Evolutionary conservation across 2,329 filamentous ascomycete species (phyloP).

Genomic region (Scedosporium boydii): DNA sequence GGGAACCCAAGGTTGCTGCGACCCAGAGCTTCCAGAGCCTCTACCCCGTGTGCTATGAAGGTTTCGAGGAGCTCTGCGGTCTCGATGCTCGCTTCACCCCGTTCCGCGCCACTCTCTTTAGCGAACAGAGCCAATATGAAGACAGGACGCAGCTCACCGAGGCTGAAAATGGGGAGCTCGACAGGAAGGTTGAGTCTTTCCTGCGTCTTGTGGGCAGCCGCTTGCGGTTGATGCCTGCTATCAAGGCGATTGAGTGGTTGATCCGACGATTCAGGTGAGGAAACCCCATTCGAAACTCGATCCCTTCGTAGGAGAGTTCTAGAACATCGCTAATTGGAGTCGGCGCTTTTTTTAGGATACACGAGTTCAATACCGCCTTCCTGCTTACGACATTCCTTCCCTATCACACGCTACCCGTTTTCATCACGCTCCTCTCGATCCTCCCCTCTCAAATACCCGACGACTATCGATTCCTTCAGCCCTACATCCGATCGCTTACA

Average conservation of each 20-base stretch:
- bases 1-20: conserved; percentile 74
- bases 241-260: conserved; percentile 92
- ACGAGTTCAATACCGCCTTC: conserved; percentile 77
- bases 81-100: conserved; percentile 70
- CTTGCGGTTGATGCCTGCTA: conserved; percentile 73
- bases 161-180: conserved; percentile 71
- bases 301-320: too few relatives aligned
- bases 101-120: conserved; percentile 77
- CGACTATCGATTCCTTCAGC: conserved; percentile 74
- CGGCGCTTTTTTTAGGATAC: conserved; percentile 48
- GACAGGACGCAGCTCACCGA: conserved; percentile 79
- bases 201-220: conserved; percentile 68
- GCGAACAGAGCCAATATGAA: conserved; percentile 81
- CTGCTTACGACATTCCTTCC: conserved; percentile 82
- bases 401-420: conserved; percentile 79
- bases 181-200: conserved; percentile 71
- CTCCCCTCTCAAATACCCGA: conserved; percentile 65
- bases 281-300: too few relatives aligned
- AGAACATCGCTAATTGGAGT: conserved; percentile 4
- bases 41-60: conserved; percentile 77
- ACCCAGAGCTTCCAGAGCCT: conserved; percentile 85
- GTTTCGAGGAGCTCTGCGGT: conserved; percentile 83
- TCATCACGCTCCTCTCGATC: conserved; percentile 79
- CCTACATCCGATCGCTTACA: conserved; percentile 71
- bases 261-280: conserved; percentile 76